Evolutionary conservation across 2,329 filamentous ascomycete genomes (phyloP).

Genomic region (Colletotrichum cereale): DNA sequence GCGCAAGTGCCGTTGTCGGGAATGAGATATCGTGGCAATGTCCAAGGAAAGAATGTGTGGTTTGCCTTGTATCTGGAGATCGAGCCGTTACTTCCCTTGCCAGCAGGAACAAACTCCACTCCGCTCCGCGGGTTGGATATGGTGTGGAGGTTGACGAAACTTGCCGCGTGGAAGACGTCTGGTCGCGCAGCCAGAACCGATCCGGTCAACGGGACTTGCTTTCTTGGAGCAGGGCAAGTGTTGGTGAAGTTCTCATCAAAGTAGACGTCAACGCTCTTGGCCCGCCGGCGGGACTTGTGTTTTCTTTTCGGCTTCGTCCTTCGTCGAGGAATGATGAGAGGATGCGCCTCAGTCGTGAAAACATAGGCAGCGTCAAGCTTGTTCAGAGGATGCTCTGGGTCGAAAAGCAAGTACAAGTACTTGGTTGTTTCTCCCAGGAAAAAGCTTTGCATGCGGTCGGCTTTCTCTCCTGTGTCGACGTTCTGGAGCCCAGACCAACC

Average conservation of each 20-base stretch:
- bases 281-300: slow-evolving; percentile 31
- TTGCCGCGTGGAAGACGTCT: slow-evolving; percentile 91
- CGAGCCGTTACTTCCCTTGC: slow-evolving; percentile 56
- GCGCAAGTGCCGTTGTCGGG: slow-evolving; percentile 83
- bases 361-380: slow-evolving; percentile 88
- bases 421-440: slow-evolving; percentile 97
- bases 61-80: slow-evolving; percentile 69
- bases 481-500: slow-evolving; percentile 94
- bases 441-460: slow-evolving; percentile 98
- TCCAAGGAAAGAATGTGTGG: slow-evolving; percentile 93
- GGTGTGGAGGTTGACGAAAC: slow-evolving; percentile 83
- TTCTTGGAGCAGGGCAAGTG: slow-evolving; percentile 75
- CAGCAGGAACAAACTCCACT: slow-evolving; percentile 50
- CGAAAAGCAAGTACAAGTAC: slow-evolving; percentile 93
- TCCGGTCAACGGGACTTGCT: slow-evolving; percentile 73
- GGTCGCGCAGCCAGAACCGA: slow-evolving; percentile 83
- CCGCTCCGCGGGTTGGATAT: slow-evolving; percentile 74
- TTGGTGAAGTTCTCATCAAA: slow-evolving; percentile 63
- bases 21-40: slow-evolving; percentile 80
- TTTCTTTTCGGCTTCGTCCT: slow-evolving; percentile 43
- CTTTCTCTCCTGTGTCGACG: slow-evolving; percentile 85
- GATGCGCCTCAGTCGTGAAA: slow-evolving; percentile 96
- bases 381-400: slow-evolving; percentile 88
- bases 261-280: slow-evolving; percentile 49
- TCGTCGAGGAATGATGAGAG: slow-evolving; percentile 80